Base-by-base conservation (phyloP, 768 basidiomycete species). In the Hydnum rufescens region DNA sequence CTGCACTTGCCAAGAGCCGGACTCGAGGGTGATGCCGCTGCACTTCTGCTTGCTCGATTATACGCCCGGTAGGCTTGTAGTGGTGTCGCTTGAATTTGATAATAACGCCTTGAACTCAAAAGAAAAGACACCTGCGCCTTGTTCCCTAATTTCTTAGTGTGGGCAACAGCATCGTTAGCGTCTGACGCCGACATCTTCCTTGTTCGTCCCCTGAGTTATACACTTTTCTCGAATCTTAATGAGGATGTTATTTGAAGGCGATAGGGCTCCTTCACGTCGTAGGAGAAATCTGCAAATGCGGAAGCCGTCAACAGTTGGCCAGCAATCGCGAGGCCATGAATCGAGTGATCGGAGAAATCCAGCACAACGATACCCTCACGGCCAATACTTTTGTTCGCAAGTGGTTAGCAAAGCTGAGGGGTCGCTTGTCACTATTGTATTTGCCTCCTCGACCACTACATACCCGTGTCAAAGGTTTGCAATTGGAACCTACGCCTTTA, bases 21-120 rank as follows among this genome's bases (percentile, higher is more conserved):
- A 0, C 68, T 92, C 53, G 92, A 95, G 61, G 74, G 88, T 4
- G 84, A 89, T 42, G 81, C 75, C 30, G 84, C 87, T 29, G 81
- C 82, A 0, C 63, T 86, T 5, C 66, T 93, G n/a, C 70, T 96
- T 4, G 78, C 89, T 2, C 72, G 80, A 34, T 67, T 92, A 29
- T 95, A 84, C 61, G 77, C 76, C 59, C 77, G 92, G 80, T 82
- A 64, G 39, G 75, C 61, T 34, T 44, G 55, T 8, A 22, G 30
- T 25, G 25, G 16, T 6, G 8, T 47, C 8, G 34, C 34, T 39
- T 19, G 34, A 19, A 39, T 39, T 39, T 8, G 34, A 39, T 8
- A 8, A 8, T 39, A 39, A 39, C 19, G 19, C 34, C 34, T 39
- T n/a, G n/a, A n/a, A n/a, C n/a, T 1, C 36, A 1, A 22, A 13